Evolutionary conservation across 208 protist genomes (phyloP), one percentile per base, ranked within the genome.

Genomic region (Jaenimonas drosophilae): DNA sequence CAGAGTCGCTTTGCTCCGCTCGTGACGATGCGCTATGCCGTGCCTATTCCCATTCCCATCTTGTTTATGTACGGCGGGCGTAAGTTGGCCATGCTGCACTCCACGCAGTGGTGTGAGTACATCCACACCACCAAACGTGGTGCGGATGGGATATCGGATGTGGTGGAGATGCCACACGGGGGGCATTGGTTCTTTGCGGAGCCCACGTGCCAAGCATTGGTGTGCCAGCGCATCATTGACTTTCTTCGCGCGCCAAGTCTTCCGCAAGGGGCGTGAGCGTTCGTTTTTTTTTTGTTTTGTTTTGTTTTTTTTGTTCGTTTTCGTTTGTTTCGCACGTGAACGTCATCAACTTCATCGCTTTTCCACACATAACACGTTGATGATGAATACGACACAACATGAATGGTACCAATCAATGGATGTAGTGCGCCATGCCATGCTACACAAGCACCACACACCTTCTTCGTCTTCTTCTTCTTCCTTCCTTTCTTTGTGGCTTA

Each of bases 131-230:
- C 62, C 24, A 82, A 79, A 46, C 64, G 68, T 1, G 42, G 49
- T 2, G 45, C 39, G 14, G 76, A 90, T 46, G 76, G 76, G 21
- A 70, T 79, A 12, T 90, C 80, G 0, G 57, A 79, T 28, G 80
- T 81, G 29, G 59, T 90, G 0, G 54, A 60, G 36, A 54, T 90
- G 16, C 54, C 67, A 25, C 73, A 68, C n/a, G 76, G 68, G 1
- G 76, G 76, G 0, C 76, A 86, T 52, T 90, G 76, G 76, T 90
- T 86, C 51, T 90, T 86, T 36, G 73, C 80, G 0, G 80, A 85
- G 39, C 50, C 56, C 3, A 60, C 60, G 36, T 73, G 70, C 33
- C 67, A 63, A 25, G 47, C 46, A 32, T 53, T 68, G 39, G 76
- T 86, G n/a, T 59, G 61, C 0, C 47, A 78, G 37, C 59, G 54